These are phyloP conservation scores for Ceratobasidium sp. DNA, from an alignment of 1,284 basidiomycete species.

Conservation along the genomic window DNA sequence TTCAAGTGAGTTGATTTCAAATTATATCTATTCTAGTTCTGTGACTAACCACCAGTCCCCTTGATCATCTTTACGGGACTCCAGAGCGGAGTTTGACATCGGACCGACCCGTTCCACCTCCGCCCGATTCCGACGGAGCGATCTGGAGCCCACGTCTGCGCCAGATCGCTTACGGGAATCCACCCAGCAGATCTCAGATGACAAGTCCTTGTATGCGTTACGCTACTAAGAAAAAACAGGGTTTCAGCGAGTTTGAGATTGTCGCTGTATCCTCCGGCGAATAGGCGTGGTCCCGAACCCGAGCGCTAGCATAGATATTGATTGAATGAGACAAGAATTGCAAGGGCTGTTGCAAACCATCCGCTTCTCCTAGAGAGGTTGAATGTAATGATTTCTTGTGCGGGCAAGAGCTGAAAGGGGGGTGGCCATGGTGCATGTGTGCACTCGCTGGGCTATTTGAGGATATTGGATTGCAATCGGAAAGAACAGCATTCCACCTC, in stretches of 20 bases:
- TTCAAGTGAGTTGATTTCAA: no score
- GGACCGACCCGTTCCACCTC: no score
- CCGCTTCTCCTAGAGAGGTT: background rate
- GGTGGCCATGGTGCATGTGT: background rate
- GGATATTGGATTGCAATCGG: no score
- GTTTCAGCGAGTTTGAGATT: constrained; percentile 16
- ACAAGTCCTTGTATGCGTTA: constrained; percentile 4
- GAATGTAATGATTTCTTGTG: background rate
- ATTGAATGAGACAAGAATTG: background rate
- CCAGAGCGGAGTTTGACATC: no score
- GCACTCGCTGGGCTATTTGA: background rate
- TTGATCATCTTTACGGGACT: no score
- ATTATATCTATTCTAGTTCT: no score
- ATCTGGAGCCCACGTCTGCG: no score
- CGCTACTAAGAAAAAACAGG: constrained; percentile 17
- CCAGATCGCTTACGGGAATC: background rate
- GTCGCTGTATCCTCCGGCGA: background rate
- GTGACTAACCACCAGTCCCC: no score
- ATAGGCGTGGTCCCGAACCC: background rate
- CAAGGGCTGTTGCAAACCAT: background rate
- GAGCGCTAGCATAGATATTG: background rate
- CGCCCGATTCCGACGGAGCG: no score
- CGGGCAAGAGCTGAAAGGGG: background rate
- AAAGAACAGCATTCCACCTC: no score
- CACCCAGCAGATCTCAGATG: constrained; percentile 17